phyloP scores from a whole-genome alignment of 1,139 yeast species.

The Saccharomyces hybrid region DNA sequence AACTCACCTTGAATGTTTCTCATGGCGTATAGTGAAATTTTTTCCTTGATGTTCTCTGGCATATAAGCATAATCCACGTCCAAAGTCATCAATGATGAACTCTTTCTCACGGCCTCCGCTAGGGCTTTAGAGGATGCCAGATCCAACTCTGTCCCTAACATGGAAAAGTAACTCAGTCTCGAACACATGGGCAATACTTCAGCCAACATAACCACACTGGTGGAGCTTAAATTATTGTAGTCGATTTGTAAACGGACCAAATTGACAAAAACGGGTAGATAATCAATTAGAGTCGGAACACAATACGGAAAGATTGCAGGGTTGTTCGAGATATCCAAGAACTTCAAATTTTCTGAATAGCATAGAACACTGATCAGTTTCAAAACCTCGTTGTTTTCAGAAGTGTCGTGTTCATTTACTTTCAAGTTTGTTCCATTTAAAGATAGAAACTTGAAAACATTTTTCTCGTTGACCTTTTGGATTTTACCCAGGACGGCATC shows the following conservation, averaged over 20 bases:
- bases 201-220: constrained; percentile 47
- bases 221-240: constrained; percentile 44
- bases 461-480: constrained; percentile 20
- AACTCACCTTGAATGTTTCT: constrained; percentile 54
- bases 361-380: constrained; percentile 33
- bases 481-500: constrained; percentile 32
- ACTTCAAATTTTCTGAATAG: constrained; percentile 48
- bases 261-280: constrained; percentile 51
- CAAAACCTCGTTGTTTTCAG: constrained; percentile 27
- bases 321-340: constrained; percentile 63
- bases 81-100: constrained; percentile 50
- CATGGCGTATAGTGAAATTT: constrained; percentile 60
- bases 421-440: constrained; percentile 46
- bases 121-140: constrained; percentile 47
- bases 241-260: constrained; percentile 56
- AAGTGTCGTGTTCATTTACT: constrained; percentile 27
- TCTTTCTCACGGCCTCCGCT: constrained; percentile 49
- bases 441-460: constrained; percentile 40
- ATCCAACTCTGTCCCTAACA: constrained; percentile 53
- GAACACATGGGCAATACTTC: constrained; percentile 57
- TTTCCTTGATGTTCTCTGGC: constrained; percentile 45
- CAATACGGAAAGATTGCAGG: constrained; percentile 46
- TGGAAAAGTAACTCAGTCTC: constrained; percentile 49
- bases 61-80: constrained; percentile 55
- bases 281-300: constrained; percentile 37